A percentile compares a stretch with the other conserved stretches of the same genome.
Conservation (phyloP, 1,284 basidiomycete species). For the Fomitopsis schrenkii region DNA sequence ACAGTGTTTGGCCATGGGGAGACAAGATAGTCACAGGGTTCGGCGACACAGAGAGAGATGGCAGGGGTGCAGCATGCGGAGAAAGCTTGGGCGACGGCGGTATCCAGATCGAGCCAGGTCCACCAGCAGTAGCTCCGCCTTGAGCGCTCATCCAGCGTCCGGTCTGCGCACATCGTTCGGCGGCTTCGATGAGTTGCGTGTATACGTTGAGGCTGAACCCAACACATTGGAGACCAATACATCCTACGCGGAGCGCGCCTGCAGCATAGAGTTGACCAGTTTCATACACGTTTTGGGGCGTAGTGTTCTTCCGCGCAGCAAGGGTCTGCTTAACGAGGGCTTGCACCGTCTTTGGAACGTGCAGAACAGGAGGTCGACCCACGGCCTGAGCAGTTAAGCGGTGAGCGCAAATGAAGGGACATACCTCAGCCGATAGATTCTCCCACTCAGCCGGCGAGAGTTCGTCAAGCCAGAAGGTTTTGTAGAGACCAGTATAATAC, state of each 20-base stretch:
- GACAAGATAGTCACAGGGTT: not conserved
- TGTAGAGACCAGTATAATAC: conserved; percentile 79
- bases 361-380: not conserved
- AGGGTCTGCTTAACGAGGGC: conserved; percentile 68
- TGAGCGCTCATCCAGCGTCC: conserved; percentile 25
- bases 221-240: conserved; percentile 68
- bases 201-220: conserved; percentile 64
- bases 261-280: conserved; percentile 63
- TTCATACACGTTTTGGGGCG: conserved; percentile 73
- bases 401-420: conserved; percentile 5
- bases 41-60: not conserved
- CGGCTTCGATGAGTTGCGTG: conserved; percentile 58
- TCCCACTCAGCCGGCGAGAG: conserved; percentile 65
- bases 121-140: not conserved
- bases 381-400: not conserved
- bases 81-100: not conserved
- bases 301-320: conserved; percentile 62
- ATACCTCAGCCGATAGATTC: conserved; percentile 57
- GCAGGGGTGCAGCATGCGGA: not conserved
- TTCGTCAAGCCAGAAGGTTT: conserved; percentile 57
- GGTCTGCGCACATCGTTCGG: conserved; percentile 41
- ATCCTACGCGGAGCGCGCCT: conserved; percentile 67
- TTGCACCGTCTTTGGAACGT: conserved; percentile 48
- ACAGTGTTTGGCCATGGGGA: not conserved
- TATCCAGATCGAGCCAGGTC: conserved; percentile 1